A percentile compares a stretch with the other conserved stretches of the same genome.
phyloP scores from a whole-genome alignment of 2,329 filamentous ascomycete species.

The Aspergillus latus region DNA sequence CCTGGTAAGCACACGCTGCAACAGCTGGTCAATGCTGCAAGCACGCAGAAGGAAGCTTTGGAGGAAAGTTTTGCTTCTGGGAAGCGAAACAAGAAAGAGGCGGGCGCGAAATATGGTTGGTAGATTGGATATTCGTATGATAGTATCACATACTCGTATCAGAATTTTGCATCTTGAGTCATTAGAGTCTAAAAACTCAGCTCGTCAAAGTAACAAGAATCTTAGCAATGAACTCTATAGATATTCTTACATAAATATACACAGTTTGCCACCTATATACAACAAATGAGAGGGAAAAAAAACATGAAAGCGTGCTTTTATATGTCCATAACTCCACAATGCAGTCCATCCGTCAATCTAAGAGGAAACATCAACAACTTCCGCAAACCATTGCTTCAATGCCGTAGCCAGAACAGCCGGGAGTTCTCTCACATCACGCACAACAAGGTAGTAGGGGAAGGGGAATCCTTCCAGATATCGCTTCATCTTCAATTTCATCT shows the following conservation, averaged over 20 bases:
- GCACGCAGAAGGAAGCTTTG: slow-evolving; percentile 78
- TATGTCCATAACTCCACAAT: slow-evolving; percentile 7
- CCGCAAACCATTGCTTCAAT: slow-evolving; percentile 92
- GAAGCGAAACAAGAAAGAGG: slow-evolving; percentile 75
- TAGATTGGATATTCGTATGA: slow-evolving; percentile 28
- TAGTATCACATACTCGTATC: background rate
- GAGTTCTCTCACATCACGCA: slow-evolving; percentile 86
- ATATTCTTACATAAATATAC: background rate
- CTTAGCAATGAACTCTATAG: slow-evolving; percentile 4
- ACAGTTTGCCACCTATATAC: slow-evolving; percentile 6
- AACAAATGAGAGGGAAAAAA: slow-evolving; percentile 11
- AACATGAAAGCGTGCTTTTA: slow-evolving; percentile 18
- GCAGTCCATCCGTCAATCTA: slow-evolving; percentile 17
- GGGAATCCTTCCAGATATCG: slow-evolving; percentile 94
- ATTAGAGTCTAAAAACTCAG: background rate
- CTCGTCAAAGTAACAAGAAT: background rate
- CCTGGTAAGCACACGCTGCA: slow-evolving; percentile 87
- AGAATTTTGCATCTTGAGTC: background rate
- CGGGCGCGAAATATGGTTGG: slow-evolving; percentile 83
- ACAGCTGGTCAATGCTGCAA: slow-evolving; percentile 81
- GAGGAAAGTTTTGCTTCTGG: slow-evolving; percentile 90
- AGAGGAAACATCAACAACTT: slow-evolving; percentile 55
- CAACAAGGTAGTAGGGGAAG: slow-evolving; percentile 95
- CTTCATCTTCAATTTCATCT: slow-evolving; percentile 72
- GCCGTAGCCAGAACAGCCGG: slow-evolving; percentile 83